Percentiles rank a stretch among this genome's conserved stretches.
Evolutionary conservation across 1,284 basidiomycete species (phyloP).

Genomic region (Fomitopsis schrenkii): DNA sequence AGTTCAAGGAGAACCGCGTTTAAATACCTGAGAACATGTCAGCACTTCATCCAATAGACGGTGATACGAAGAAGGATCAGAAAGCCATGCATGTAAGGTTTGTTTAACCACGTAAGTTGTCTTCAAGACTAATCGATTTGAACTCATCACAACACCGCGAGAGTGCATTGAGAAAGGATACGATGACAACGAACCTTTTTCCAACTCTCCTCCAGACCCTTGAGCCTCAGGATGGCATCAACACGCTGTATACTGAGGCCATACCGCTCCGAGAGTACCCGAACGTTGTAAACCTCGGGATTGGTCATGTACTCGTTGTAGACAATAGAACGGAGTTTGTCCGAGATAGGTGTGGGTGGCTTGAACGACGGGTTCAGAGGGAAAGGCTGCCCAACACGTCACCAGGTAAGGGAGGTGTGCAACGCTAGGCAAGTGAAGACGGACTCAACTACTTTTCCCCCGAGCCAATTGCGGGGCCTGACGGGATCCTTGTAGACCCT

Average conservation of each 20-base stretch:
- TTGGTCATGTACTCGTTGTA: constrained; percentile 55
- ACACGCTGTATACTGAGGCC: constrained; percentile 72
- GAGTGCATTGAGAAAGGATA: constrained; percentile 6
- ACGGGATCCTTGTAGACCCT: constrained; percentile 34
- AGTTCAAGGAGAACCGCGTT: constrained; percentile 1
- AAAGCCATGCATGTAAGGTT: constrained; percentile 40
- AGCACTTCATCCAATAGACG: neutral
- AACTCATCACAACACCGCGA: constrained; percentile 48
- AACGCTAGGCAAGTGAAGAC: constrained; percentile 14
- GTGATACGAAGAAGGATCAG: constrained; percentile 27
- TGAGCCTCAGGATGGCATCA: constrained; percentile 75
- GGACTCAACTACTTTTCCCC: constrained; percentile 50
- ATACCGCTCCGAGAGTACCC: constrained; percentile 55
- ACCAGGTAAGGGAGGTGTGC: constrained; percentile 8
- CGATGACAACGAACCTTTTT: constrained; percentile 51
- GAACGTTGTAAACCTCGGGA: constrained; percentile 53
- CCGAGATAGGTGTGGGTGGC: constrained; percentile 71
- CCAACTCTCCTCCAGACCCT: constrained; percentile 70
- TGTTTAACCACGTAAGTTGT: constrained; percentile 60
- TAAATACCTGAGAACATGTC: constrained; percentile 16
- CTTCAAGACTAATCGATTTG: constrained; percentile 87
- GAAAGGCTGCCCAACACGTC: constrained; percentile 53
- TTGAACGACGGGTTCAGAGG: constrained; percentile 78
- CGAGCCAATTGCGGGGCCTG: constrained; percentile 53
- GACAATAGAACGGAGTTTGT: constrained; percentile 49